Percentiles rank a stretch among this genome's conserved stretches.
Evolutionary conservation across 1,139 yeast genomes (phyloP).

Genomic region (Suhomyces bribrorum): DNA sequence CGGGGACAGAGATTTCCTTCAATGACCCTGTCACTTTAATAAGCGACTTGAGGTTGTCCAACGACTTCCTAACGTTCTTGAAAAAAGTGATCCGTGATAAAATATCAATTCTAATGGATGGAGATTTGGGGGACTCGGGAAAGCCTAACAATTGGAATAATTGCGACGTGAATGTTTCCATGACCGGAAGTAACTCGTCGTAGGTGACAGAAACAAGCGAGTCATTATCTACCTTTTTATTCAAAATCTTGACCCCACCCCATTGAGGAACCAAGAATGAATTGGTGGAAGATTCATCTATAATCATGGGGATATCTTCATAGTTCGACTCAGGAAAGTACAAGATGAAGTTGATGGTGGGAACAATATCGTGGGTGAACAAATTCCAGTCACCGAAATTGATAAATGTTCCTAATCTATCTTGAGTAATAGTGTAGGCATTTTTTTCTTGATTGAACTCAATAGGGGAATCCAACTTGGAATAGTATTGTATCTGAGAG

Average conservation of each 20-base stretch:
- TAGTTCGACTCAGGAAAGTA: constrained; percentile 56
- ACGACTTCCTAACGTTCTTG: constrained; percentile 51
- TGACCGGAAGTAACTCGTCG: constrained; percentile 53
- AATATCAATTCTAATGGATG: constrained; percentile 63
- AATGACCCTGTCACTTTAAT: constrained; percentile 66
- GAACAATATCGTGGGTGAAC: constrained; percentile 54
- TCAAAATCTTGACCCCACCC: constrained; percentile 70
- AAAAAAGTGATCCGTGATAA: constrained; percentile 59
- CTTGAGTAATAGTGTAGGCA: constrained; percentile 34
- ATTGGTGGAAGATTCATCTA: constrained; percentile 53
- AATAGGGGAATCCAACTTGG: constrained; percentile 38
- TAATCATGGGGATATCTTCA: constrained; percentile 43
- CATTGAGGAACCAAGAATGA: constrained; percentile 87
- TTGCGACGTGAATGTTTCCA: constrained; percentile 76
- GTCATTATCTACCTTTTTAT: constrained; percentile 37
- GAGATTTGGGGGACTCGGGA: constrained; percentile 54
- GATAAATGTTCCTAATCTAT: constrained; percentile 66
- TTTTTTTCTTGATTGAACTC: constrained; percentile 26
- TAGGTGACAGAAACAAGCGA: constrained; percentile 31
- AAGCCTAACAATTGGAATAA: constrained; percentile 73
- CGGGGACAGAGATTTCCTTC: constrained; percentile 81
- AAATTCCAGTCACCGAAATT: constrained; percentile 81
- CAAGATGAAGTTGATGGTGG: constrained; percentile 68
- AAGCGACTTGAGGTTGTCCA: constrained; percentile 68
- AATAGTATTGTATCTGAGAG: constrained; percentile 75